Conservation (phyloP, 2,329 filamentous ascomycete genomes). For the Sporothrix humicola region DNA sequence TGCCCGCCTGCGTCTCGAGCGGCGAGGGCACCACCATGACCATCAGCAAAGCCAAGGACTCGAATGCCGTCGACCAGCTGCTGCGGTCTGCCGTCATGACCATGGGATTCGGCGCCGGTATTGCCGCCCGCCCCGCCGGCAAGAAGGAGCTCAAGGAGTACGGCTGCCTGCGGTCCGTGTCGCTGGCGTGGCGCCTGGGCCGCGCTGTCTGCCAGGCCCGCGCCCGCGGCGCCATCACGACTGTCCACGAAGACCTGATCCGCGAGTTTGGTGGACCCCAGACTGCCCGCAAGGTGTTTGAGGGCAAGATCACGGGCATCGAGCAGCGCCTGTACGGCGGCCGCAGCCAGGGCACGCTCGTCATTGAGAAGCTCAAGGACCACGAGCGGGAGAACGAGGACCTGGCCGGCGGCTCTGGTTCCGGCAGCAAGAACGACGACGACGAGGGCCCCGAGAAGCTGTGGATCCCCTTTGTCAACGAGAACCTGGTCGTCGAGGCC, state of each 20-base stretch:
- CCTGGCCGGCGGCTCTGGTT: slow-evolving; percentile 39
- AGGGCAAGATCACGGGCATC: slow-evolving; percentile 59
- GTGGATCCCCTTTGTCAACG: slow-evolving; percentile 43
- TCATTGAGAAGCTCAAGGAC: slow-evolving; percentile 40
- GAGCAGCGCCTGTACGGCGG: slow-evolving; percentile 57
- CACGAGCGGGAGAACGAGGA: slow-evolving; percentile 45
- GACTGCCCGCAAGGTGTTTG: slow-evolving; percentile 55
- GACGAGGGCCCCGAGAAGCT: slow-evolving; percentile 33
- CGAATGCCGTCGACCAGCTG: slow-evolving; percentile 51
- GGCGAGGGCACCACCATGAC: slow-evolving; percentile 40
- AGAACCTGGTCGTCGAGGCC: slow-evolving; percentile 40
- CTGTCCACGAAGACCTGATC: slow-evolving; percentile 55
- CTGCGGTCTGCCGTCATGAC: slow-evolving; percentile 50
- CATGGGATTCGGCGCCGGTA: slow-evolving; percentile 50
- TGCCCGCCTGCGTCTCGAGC: slow-evolving; percentile 46
- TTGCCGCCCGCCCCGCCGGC: slow-evolving; percentile 45
- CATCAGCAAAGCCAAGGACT: slow-evolving; percentile 39
- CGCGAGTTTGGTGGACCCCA: slow-evolving; percentile 54
- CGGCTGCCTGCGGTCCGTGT: slow-evolving; percentile 47
- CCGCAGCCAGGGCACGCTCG: slow-evolving; percentile 53
- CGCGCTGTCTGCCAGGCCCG: slow-evolving; percentile 58
- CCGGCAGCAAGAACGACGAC: background rate
- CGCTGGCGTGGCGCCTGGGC: slow-evolving; percentile 54
- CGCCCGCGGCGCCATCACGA: slow-evolving; percentile 51
- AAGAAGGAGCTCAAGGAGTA: slow-evolving; percentile 44